These are phyloP conservation scores for Suillus sp. DNA, from an alignment of 768 basidiomycete genomes.

Conservation along the genomic window DNA sequence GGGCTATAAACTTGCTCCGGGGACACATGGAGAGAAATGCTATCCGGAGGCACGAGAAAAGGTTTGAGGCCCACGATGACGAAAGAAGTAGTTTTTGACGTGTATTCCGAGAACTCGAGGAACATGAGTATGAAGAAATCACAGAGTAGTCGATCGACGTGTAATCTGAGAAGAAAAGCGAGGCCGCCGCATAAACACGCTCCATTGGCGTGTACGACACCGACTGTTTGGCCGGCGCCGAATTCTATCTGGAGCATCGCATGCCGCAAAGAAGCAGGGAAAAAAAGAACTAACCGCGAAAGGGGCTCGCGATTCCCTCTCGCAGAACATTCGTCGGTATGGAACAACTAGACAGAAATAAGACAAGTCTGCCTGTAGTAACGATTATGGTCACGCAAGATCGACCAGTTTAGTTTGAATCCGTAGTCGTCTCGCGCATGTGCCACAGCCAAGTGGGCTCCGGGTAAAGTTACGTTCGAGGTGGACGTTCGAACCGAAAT, in stretches of 20 bases:
- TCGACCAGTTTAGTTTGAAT: background rate
- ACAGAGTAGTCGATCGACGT: slow-evolving; percentile 5
- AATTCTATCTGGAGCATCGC: background rate
- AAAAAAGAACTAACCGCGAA: background rate
- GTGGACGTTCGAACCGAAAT: background rate
- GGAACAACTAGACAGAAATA: background rate
- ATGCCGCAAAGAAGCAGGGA: background rate
- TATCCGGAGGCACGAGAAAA: background rate
- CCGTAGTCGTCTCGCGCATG: background rate
- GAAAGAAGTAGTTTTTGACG: background rate
- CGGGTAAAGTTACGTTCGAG: background rate
- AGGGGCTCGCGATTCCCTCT: background rate
- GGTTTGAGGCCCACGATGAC: background rate
- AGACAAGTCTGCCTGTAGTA: background rate
- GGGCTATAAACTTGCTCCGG: background rate
- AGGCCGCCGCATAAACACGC: slow-evolving; percentile 11
- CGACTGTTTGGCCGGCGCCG: background rate
- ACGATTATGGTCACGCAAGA: too few species aligned
- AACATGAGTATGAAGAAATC: background rate
- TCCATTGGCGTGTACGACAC: background rate
- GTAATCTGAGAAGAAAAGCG: slow-evolving; percentile 11
- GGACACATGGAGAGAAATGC: background rate
- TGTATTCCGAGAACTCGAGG: slow-evolving; percentile 2
- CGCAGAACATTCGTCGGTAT: background rate
- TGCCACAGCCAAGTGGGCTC: background rate